Evolutionary conservation across 2,329 filamentous ascomycete species (phyloP), one percentile per base, ranked within the genome.

Genomic region (Dryadomyces sulphureus): DNA sequence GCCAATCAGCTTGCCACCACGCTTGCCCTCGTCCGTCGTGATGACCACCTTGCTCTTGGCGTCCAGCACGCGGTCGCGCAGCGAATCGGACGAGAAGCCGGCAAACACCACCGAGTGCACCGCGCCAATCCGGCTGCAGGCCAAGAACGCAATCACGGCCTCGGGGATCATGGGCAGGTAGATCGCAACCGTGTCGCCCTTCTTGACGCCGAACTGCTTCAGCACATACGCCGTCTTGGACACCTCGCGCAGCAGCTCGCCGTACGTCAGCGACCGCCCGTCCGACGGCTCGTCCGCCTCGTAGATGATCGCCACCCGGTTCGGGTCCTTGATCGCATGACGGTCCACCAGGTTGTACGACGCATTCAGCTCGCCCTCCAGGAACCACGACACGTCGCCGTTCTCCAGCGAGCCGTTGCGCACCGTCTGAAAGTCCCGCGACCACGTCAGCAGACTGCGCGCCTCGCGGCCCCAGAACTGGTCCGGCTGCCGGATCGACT

Each of bases 101-200:
- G 92, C 92, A 59, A 98, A 98, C 53, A 98, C 84, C 46, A 98
- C 90, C 0, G 92, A 96, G 75, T 98, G 92, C 20, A 98, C 76
- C 36, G 92, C 92, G 51, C 92, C 92, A 56, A 98, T 94, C 60
- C 92, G 86, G 34, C 81, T 70, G 64, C 89, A 93, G 50, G 92
- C 92, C 47, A 98, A 73, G 64, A 98, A 85, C 45, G 92, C 83
- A 57, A 98, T 73, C 48, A 98, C 58, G 7, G 92, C 92, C 66
- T 98, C 90, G 47, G 92, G 92, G 64, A 98, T 94, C 92, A 98
- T 98, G 62, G 92, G 92, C 53, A 98, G 69, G 70, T 98, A 98
- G 54, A 98, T 84, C 52, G 88, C 92, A 48, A 98, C 89, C 5
- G 89, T 94, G 66, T 98, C 92, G 47, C 92, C 92, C 73, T 95